phyloP scores from a whole-genome alignment of 345 rosid species.

The Zanthoxylum bungeanum region DNA sequence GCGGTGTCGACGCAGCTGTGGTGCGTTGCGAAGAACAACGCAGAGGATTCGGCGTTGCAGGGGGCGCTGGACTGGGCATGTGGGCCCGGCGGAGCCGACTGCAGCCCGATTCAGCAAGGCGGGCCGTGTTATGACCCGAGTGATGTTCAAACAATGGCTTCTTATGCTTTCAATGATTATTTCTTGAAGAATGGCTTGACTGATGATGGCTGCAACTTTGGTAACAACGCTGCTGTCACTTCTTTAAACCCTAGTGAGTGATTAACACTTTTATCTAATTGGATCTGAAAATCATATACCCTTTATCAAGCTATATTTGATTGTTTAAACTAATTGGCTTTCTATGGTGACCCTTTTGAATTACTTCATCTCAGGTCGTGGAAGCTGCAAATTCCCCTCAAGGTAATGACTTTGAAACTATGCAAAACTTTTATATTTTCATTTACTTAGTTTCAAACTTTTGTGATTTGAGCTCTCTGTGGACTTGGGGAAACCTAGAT shows the following conservation, averaged over 20 bases:
- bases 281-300: neutral
- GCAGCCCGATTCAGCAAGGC: constrained; percentile 57
- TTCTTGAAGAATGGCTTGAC: no score
- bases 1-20: constrained; percentile 81
- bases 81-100: constrained; percentile 64
- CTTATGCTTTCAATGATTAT: no score
- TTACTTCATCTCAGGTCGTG: constrained; percentile 53
- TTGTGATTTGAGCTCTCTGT: neutral
- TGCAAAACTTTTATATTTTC: neutral
- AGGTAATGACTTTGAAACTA: constrained; percentile 39
- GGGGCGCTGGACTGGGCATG: constrained; percentile 80
- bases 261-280: neutral
- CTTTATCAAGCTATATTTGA: neutral
- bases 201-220: no score
- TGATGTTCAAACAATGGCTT: no score
- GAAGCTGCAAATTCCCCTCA: constrained; percentile 65
- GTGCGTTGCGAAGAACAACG: no score
- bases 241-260: no score
- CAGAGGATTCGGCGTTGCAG: constrained; percentile 61
- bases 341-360: neutral
- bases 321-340: neutral
- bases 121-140: no score
- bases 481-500: neutral
- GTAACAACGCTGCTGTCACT: no score
- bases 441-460: neutral